These are phyloP conservation scores for Suillus spraguei DNA, from an alignment of 768 basidiomycete genomes.

Conservation along the genomic window DNA sequence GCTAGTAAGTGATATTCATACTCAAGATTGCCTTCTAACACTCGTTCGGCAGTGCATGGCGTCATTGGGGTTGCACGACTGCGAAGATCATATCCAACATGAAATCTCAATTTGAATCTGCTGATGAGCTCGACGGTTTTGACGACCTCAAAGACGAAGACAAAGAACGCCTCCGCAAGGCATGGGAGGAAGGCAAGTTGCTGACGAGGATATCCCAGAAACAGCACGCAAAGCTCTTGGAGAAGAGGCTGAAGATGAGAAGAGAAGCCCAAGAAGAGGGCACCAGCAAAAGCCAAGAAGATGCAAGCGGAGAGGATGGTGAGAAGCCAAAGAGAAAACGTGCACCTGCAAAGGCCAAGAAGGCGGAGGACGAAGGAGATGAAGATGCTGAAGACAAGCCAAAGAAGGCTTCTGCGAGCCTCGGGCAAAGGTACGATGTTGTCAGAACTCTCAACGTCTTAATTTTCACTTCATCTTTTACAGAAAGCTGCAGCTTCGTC, in stretches of 20 bases:
- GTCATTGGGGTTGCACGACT: slow-evolving; percentile 91
- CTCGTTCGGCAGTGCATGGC: slow-evolving; percentile 59
- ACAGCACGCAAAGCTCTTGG: slow-evolving; percentile 62
- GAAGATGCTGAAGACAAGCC: slow-evolving; percentile 33
- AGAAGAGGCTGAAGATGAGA: slow-evolving; percentile 49
- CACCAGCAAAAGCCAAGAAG: slow-evolving; percentile 41
- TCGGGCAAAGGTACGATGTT: slow-evolving; percentile 34
- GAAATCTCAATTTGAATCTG: slow-evolving; percentile 58
- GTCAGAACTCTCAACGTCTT: slow-evolving; percentile 7
- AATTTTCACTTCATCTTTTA: slow-evolving; percentile 14
- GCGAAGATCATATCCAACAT: slow-evolving; percentile 68
- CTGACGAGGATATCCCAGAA: slow-evolving; percentile 81
- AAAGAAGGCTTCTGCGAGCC: slow-evolving; percentile 35
- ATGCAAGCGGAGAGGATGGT: slow-evolving; percentile 35
- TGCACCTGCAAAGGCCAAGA: slow-evolving; percentile 32
- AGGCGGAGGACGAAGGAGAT: slow-evolving; percentile 37
- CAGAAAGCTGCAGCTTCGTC: slow-evolving; percentile 29
- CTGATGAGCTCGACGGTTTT: slow-evolving; percentile 83
- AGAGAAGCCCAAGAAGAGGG: slow-evolving; percentile 58
- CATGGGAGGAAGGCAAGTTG: slow-evolving; percentile 82
- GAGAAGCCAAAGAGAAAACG: slow-evolving; percentile 40
- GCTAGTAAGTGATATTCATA: slow-evolving; percentile 50
- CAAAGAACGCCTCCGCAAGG: slow-evolving; percentile 67
- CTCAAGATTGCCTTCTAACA: slow-evolving; percentile 1
- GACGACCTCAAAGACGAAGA: slow-evolving; percentile 73